Conservation (phyloP, 805 yeast genomes). For the Vanderwaltozyma yarrowii region DNA sequence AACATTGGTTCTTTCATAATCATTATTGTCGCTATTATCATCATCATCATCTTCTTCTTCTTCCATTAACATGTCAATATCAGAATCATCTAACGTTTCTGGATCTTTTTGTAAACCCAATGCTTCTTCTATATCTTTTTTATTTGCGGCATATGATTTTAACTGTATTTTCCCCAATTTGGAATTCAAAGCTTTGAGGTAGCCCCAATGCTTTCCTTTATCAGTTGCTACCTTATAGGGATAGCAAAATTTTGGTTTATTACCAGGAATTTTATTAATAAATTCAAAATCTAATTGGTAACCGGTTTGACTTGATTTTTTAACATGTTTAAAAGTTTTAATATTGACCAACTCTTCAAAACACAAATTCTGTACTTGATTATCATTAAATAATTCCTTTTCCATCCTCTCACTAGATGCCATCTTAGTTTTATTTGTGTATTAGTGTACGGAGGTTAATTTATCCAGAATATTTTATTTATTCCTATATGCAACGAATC, state of each 20-base stretch:
- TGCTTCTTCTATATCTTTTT: slow-evolving; percentile 1
- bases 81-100: slow-evolving; percentile 23
- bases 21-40: neutral
- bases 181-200: neutral
- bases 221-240: neutral
- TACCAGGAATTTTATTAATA: neutral
- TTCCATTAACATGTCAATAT: slow-evolving; percentile 14
- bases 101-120: slow-evolving; percentile 14
- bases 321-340: too few relatives aligned
- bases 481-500: too few relatives aligned
- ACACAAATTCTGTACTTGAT: too few relatives aligned
- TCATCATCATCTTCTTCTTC: neutral
- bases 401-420: too few relatives aligned
- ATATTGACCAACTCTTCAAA: too few relatives aligned
- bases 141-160: neutral
- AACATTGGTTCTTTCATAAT: too few relatives aligned
- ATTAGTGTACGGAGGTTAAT: too few relatives aligned
- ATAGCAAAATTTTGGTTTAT: neutral
- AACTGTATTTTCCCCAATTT: neutral
- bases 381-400: too few relatives aligned
- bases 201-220: neutral
- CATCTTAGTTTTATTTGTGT: too few relatives aligned
- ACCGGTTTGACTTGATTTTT: too few relatives aligned
- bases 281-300: too few relatives aligned
- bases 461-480: too few relatives aligned